Percentiles rank a stretch among this genome's conserved stretches.
phyloP scores from a whole-genome alignment of 208 protist species.

The Novymonas esmeraldas region DNA sequence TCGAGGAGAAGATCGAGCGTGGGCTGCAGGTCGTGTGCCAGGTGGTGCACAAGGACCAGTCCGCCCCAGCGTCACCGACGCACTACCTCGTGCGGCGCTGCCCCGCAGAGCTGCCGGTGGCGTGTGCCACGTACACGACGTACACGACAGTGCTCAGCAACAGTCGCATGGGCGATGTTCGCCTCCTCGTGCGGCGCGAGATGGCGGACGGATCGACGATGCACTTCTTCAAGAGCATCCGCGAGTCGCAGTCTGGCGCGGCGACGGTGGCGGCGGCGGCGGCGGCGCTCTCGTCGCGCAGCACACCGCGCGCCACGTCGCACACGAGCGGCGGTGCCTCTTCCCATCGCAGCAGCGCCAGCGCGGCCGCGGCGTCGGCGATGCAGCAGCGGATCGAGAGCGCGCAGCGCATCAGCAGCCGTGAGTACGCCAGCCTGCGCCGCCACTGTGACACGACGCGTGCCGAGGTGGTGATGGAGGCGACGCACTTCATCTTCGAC shows the following conservation, averaged over 20 bases:
- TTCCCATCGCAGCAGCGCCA: conserved; percentile 13
- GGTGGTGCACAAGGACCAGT: conserved; percentile 40
- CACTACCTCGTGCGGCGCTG: conserved; percentile 55
- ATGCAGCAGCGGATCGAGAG: conserved; percentile 48
- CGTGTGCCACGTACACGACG: conserved; percentile 43
- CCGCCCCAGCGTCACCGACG: conserved; percentile 23
- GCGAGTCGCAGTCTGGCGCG: conserved; percentile 12
- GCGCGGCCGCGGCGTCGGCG: neutral
- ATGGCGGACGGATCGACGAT: conserved; percentile 58
- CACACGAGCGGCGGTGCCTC: conserved; percentile 15
- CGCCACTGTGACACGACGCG: conserved; percentile 52
- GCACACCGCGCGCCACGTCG: conserved; percentile 8
- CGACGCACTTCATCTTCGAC: conserved; percentile 67
- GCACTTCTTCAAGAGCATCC: conserved; percentile 71
- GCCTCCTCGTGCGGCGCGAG: conserved; percentile 49
- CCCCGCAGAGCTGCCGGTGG: conserved; percentile 34
- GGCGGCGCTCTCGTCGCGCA: neutral
- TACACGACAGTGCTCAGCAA: conserved; percentile 62
- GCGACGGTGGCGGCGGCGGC: conserved; percentile 5
- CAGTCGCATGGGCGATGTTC: conserved; percentile 66
- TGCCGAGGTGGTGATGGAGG: conserved; percentile 51
- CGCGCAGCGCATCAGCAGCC: conserved; percentile 70
- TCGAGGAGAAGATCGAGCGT: conserved; percentile 78
- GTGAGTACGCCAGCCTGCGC: conserved; percentile 71
- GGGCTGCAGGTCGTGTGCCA: conserved; percentile 70